Conservation (phyloP, 164 flowering plant species). For the Nymphaea colorata region DNA sequence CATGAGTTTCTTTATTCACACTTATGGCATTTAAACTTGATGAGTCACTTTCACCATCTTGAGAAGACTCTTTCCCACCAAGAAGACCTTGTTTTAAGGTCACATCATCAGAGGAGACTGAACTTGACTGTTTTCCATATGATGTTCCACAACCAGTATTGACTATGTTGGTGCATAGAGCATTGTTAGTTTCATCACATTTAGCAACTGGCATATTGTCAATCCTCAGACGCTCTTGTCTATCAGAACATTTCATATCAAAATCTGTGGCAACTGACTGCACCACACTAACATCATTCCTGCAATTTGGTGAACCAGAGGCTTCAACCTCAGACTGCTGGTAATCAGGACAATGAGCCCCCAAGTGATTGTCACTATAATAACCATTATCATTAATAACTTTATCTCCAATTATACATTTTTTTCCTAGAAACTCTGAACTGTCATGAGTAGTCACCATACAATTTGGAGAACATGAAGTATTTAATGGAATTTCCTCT, state of each 20-base stretch:
- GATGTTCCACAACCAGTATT: neutral
- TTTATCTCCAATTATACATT: neutral
- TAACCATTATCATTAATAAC: neutral
- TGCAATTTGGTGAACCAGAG: neutral
- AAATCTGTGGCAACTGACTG: neutral
- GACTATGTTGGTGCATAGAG: neutral
- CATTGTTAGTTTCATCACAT: neutral
- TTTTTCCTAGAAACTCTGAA: neutral
- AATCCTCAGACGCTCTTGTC: conserved; percentile 5
- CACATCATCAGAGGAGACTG: neutral
- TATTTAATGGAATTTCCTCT: neutral
- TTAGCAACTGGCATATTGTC: neutral
- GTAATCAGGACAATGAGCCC: neutral
- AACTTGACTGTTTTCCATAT: neutral
- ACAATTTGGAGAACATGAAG: neutral
- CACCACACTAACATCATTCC: conserved; percentile 5
- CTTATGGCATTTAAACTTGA: neutral
- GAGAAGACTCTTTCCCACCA: conserved; percentile 1
- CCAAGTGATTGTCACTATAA: no score
- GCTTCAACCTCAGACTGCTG: conserved; percentile 2
- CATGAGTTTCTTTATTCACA: neutral
- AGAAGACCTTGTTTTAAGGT: neutral
- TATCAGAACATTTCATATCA: neutral
- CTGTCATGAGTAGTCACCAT: neutral
- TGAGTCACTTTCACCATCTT: neutral